These are phyloP conservation scores for Cardiospermum halicacabum DNA, from an alignment of 345 rosid genomes.

Conservation along the genomic window DNA sequence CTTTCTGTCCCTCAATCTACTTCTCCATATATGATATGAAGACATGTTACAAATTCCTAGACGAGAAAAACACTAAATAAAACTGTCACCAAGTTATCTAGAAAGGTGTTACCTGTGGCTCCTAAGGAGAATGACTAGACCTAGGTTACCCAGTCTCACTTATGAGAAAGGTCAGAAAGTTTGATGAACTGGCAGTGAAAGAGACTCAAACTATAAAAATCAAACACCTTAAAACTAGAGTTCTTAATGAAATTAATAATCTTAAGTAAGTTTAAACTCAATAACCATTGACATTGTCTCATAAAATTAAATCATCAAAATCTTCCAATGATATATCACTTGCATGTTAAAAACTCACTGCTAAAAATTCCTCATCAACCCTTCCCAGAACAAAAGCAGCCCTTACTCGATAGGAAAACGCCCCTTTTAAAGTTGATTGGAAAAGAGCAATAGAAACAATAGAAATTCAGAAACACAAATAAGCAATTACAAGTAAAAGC, in stretches of 20 bases:
- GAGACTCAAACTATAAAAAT: no score
- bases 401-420: no score
- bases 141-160: not conserved
- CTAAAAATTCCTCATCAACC: no score
- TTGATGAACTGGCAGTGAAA: not conserved
- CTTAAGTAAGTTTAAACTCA: no score
- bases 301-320: no score
- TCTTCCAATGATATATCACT: no score
- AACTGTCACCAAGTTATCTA: not conserved
- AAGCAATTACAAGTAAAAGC: not conserved
- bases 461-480: not conserved
- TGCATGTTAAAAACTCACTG: no score
- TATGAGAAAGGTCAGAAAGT: not conserved
- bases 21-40: not conserved
- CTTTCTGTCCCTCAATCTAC: not conserved
- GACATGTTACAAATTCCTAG: not conserved
- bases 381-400: no score
- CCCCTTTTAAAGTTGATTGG: not conserved
- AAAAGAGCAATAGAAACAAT: not conserved
- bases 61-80: not conserved
- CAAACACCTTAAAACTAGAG: no score
- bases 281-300: no score
- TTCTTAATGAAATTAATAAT: no score
- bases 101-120: not conserved
- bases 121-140: not conserved